These are phyloP conservation scores for Dendrobium officinale DNA, from an alignment of 106 monocot species.

Conservation along the genomic window DNA sequence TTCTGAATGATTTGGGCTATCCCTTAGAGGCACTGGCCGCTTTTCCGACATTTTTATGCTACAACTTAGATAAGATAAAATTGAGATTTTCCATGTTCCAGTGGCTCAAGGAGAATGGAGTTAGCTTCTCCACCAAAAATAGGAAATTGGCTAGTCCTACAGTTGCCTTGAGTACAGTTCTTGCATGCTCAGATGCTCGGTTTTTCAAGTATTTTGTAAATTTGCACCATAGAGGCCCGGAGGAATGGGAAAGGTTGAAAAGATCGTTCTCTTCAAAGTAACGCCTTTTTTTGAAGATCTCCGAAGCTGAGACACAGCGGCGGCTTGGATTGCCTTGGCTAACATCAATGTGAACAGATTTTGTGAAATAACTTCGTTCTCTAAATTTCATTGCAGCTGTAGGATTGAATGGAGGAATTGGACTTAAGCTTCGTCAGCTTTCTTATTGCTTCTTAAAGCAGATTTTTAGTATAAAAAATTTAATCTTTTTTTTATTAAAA, in stretches of 20 bases:
- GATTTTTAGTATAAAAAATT: too few relatives aligned
- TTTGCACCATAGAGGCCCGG: conserved; percentile 45
- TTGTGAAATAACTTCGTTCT: not conserved
- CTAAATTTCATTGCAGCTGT: too few relatives aligned
- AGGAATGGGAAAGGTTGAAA: conserved; percentile 55
- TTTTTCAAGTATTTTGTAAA: conserved; percentile 62
- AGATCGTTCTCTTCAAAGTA: conserved; percentile 12
- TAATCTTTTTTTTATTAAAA: too few relatives aligned
- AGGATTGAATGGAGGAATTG: too few relatives aligned
- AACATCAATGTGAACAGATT: not conserved
- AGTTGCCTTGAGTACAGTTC: conserved; percentile 54
- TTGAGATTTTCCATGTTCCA: conserved; percentile 51
- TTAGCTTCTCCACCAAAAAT: conserved; percentile 24
- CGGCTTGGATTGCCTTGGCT: not conserved
- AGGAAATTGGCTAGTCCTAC: conserved; percentile 22
- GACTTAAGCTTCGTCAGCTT: too few relatives aligned
- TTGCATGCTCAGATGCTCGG: conserved; percentile 50
- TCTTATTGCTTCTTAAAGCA: too few relatives aligned
- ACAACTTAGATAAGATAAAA: conserved; percentile 59
- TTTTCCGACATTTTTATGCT: conserved; percentile 63
- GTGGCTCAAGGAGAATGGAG: conserved; percentile 55
- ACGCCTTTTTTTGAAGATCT: not conserved
- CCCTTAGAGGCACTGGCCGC: conserved; percentile 33
- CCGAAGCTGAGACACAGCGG: not conserved
- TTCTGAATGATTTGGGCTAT: conserved; percentile 55